Evolutionary conservation across 768 basidiomycete genomes (phyloP).

Genomic region (Ephemerocybe angulata): DNA sequence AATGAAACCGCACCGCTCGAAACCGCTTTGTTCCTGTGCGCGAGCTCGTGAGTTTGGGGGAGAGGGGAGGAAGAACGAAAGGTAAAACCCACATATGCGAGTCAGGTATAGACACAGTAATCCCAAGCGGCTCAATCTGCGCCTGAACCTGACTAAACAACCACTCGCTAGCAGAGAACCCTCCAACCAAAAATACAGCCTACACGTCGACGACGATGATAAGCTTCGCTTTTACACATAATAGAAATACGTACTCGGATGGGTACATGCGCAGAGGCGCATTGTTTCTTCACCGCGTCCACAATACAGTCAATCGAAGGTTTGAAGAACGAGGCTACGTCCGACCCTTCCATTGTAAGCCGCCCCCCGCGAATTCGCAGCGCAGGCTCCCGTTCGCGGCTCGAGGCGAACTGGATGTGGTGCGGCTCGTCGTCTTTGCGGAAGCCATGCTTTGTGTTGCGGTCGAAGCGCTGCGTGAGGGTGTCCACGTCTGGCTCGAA

Average conservation of each 20-base stretch:
- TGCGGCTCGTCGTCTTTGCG: slow-evolving; percentile 25
- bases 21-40: slow-evolving; percentile 36
- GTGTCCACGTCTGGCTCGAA: slow-evolving; percentile 12
- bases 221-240: neutral
- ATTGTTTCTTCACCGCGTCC: slow-evolving; percentile 16
- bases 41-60: neutral
- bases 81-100: slow-evolving; percentile 39
- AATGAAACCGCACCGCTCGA: slow-evolving; percentile 36
- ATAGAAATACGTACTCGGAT: slow-evolving; percentile 10
- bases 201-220: slow-evolving; percentile 7
- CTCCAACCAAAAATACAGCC: slow-evolving; percentile 46
- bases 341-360: slow-evolving; percentile 33
- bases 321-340: slow-evolving; percentile 13
- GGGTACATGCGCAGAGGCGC: slow-evolving; percentile 4
- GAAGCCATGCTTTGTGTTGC: slow-evolving; percentile 16
- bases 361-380: slow-evolving; percentile 39
- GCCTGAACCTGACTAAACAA: slow-evolving; percentile 37
- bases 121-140: slow-evolving; percentile 28
- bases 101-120: slow-evolving; percentile 43
- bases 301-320: slow-evolving; percentile 19
- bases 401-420: slow-evolving; percentile 40
- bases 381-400: slow-evolving; percentile 33
- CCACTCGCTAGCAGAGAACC: slow-evolving; percentile 51
- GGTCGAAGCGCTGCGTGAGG: slow-evolving; percentile 16
- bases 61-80: neutral